A percentile compares a stretch with the other conserved stretches of the same genome.
Conservation (phyloP, 2,329 filamentous ascomycete genomes). For the Fusarium paranaense region DNA sequence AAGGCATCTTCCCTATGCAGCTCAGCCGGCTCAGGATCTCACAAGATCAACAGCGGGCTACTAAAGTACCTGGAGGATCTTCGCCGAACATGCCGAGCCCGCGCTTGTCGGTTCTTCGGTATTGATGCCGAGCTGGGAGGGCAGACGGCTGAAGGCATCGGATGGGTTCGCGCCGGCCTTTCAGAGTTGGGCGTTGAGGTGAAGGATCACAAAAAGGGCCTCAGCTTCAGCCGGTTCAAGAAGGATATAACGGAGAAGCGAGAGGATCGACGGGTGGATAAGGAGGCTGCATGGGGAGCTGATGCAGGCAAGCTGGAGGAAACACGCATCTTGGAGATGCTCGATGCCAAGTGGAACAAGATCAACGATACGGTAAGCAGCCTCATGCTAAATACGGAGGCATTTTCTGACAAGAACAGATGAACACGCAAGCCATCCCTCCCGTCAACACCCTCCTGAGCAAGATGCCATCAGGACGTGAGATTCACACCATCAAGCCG, state of each 20-base stretch:
- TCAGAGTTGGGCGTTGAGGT: slow-evolving; percentile 77
- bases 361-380: slow-evolving; percentile 86
- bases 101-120: slow-evolving; percentile 89
- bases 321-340: slow-evolving; percentile 83
- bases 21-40: slow-evolving; percentile 51
- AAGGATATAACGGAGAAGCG: slow-evolving; percentile 81
- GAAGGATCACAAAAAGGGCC: slow-evolving; percentile 63
- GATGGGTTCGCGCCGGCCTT: slow-evolving; percentile 84
- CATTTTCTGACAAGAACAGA: slow-evolving; percentile 57
- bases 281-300: slow-evolving; percentile 77
- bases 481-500: slow-evolving; percentile 79
- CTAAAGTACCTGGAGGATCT: slow-evolving; percentile 82
- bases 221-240: slow-evolving; percentile 72
- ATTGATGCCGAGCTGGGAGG: slow-evolving; percentile 88
- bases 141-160: slow-evolving; percentile 85
- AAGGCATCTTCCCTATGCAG: slow-evolving; percentile 70
- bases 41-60: slow-evolving; percentile 73
- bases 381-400: fast-evolving
- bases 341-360: slow-evolving; percentile 90
- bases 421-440: slow-evolving; percentile 84
- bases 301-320: slow-evolving; percentile 91
- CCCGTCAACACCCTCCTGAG: slow-evolving; percentile 77
- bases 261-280: slow-evolving; percentile 84
- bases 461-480: slow-evolving; percentile 87
- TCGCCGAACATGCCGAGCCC: slow-evolving; percentile 79